phyloP scores from a whole-genome alignment of 805 yeast genomes.

The Yarrowia keelungensis region DNA sequence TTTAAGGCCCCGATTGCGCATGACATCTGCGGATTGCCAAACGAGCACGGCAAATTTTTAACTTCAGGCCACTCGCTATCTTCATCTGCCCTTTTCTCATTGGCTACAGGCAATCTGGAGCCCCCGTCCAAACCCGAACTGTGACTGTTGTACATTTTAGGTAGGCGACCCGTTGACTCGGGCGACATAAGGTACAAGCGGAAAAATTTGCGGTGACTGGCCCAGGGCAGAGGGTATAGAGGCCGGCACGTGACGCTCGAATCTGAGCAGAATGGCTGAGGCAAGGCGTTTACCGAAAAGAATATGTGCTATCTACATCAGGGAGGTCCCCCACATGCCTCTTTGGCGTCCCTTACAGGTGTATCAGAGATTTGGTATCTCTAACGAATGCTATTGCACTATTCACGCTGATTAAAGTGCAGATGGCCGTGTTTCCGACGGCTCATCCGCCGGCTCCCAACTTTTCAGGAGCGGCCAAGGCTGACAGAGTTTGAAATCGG shows the following conservation, averaged over 20 bases:
- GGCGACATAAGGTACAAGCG: conserved; percentile 11
- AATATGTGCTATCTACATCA: conserved; percentile 16
- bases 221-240: not conserved
- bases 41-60: conserved; percentile 18
- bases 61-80: conserved; percentile 13
- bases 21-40: conserved; percentile 2
- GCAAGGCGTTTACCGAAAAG: not conserved
- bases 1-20: not conserved
- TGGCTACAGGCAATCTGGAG: conserved; percentile 13
- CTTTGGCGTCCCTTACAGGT: conserved; percentile 25
- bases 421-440: conserved; percentile 31
- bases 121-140: conserved; percentile 24
- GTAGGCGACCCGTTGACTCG: conserved; percentile 32
- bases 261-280: not conserved
- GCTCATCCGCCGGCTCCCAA: conserved; percentile 11
- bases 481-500: conserved; percentile 12
- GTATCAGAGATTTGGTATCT: conserved; percentile 23
- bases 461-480: conserved; percentile 14
- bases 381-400: conserved; percentile 25
- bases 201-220: conserved; percentile 1
- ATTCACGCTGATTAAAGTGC: conserved; percentile 3
- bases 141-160: conserved; percentile 28
- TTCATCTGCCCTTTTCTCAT: conserved; percentile 11
- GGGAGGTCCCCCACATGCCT: conserved; percentile 24
- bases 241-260: not conserved